Evolutionary conservation across 805 yeast species (phyloP).

Genomic region (Candida hispaniensis): DNA sequence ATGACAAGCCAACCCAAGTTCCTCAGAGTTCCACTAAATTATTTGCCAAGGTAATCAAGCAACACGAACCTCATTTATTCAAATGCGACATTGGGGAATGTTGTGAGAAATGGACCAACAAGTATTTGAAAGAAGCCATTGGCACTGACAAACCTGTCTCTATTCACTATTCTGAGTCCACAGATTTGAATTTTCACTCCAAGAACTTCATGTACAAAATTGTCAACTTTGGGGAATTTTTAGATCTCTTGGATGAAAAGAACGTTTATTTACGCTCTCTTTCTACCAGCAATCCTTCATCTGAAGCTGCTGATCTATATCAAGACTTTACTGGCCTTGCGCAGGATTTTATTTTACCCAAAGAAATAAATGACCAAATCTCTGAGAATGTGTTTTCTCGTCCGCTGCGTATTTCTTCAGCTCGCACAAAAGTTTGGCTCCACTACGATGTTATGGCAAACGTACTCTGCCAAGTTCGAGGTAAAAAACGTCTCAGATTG

Average conservation of each 20-base stretch:
- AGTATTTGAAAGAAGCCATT: conserved; percentile 25
- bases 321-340: conserved; percentile 28
- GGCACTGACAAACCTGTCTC: conserved; percentile 25
- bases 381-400: conserved; percentile 26
- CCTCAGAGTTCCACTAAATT: not conserved
- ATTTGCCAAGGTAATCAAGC: conserved; percentile 7
- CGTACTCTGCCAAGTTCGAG: conserved; percentile 30
- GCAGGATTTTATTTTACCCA: conserved; percentile 28
- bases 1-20: too few relatives aligned
- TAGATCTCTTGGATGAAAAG: conserved; percentile 21
- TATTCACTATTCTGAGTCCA: conserved; percentile 24
- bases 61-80: conserved; percentile 28
- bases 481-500: conserved; percentile 27
- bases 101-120: conserved; percentile 25
- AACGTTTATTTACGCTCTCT: conserved; percentile 25
- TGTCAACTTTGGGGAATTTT: conserved; percentile 25
- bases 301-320: conserved; percentile 25
- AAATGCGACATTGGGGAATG: conserved; percentile 26
- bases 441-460: conserved; percentile 33
- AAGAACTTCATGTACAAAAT: conserved; percentile 29
- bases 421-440: conserved; percentile 30
- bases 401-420: conserved; percentile 29
- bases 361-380: conserved; percentile 16
- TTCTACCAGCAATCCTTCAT: conserved; percentile 25
- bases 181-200: conserved; percentile 25